Conservation (phyloP, 305 asterid genomes). For the Fraxinus sp. region DNA sequence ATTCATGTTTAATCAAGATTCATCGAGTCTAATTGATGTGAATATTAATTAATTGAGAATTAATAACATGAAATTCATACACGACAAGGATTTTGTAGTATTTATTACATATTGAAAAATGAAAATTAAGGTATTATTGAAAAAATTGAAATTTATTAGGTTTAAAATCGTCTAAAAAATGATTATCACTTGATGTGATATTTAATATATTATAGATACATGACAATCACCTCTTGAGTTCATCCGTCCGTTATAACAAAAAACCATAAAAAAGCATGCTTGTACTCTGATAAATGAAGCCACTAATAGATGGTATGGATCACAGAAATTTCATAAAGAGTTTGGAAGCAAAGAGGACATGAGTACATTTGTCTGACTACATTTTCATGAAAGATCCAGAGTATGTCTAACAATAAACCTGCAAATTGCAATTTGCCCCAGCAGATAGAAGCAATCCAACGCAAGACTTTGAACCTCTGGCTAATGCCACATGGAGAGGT, state of each 20-base stretch:
- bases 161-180: background rate
- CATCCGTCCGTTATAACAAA: background rate
- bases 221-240: background rate
- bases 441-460: slow-evolving; percentile 88
- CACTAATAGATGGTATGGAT: background rate
- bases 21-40: background rate
- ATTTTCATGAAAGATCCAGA: slow-evolving; percentile 18
- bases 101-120: too few relatives aligned
- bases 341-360: background rate
- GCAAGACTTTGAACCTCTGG: slow-evolving; percentile 94
- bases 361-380: background rate
- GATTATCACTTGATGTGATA: background rate
- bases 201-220: too few relatives aligned
- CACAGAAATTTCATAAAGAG: background rate
- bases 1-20: background rate
- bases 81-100: background rate
- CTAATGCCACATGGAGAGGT: slow-evolving; percentile 96
- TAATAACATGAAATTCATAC: background rate
- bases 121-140: background rate
- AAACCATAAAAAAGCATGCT: background rate
- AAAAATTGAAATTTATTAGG: background rate
- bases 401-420: slow-evolving; percentile 48
- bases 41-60: too few relatives aligned
- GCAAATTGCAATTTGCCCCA: slow-evolving; percentile 88
- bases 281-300: background rate